phyloP scores from a whole-genome alignment of 257 asterid species.

The Solanum medicagineum region DNA sequence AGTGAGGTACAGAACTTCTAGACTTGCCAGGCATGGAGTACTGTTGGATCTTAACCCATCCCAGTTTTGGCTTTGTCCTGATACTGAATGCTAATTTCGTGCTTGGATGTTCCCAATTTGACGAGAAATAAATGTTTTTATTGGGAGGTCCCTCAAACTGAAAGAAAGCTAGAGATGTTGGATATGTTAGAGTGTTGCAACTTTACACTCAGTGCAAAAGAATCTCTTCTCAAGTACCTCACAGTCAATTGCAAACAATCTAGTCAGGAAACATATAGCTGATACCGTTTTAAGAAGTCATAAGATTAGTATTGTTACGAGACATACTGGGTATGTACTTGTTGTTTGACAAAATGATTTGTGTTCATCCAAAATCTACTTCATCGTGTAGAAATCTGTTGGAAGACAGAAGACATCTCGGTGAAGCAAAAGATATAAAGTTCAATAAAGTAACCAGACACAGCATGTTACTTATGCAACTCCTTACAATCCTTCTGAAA shows the following conservation, averaged over 20 bases:
- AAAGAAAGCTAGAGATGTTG: not conserved
- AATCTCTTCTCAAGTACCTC: not conserved
- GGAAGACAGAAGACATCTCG: not conserved
- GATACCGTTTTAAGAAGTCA: not conserved
- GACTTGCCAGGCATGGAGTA: not conserved
- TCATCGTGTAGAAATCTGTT: not conserved
- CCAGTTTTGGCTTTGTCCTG: not conserved
- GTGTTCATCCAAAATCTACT: not conserved
- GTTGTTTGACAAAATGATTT: not conserved
- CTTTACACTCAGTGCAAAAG: not conserved
- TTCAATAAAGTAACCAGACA: not conserved
- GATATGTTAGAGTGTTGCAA: not conserved
- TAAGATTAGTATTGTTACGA: not conserved
- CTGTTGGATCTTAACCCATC: not conserved
- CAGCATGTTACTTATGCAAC: not conserved
- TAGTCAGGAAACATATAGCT: not conserved
- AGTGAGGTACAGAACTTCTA: not conserved
- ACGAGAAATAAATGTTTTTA: not conserved
- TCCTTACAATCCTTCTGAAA: not conserved
- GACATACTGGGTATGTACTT: no score
- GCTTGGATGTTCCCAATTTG: not conserved
- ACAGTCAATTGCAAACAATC: not conserved
- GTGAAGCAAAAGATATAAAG: not conserved
- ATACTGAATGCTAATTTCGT: not conserved
- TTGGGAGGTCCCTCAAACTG: not conserved